Evolutionary conservation across 208 protist species (phyloP), one percentile per base, ranked within the genome.

Genomic region (Wallacemonas rigidus): DNA sequence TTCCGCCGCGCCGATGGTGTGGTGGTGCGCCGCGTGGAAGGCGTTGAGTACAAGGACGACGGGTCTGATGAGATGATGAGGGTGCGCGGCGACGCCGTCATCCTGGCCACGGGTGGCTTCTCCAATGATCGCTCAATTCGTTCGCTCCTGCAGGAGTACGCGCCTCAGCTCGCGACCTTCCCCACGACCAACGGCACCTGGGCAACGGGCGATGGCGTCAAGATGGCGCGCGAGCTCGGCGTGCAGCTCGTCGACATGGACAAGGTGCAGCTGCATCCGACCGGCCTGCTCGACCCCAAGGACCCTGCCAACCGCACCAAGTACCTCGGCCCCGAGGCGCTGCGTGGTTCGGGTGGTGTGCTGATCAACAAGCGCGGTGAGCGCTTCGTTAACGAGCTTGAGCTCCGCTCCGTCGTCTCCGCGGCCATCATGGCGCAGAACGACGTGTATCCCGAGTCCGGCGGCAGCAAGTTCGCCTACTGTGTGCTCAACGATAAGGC

Each of bases 181-280:
- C 91, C 96, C 3, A 98, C 95, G 39, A 98, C 95, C 5, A 98
- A 98, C 82, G 97, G 95, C n/a, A 60, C 81, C 11, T 95, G 72
- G 71, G 82, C 90, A 47, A 92, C 83, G 26, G 93, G 93, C 70
- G 91, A 96, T 64, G 90, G 90, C 54, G 87, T 95, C 2, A 92
- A 91, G 77, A 82, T 87, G 57, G 89, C 87, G 1, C 74, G 79
- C 41, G 61, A 82, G 36, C 71, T 97, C 48, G 91, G 90, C 43
- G 95, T 81, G 9, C 72, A 71, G n/a, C 75, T 96, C 53, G 86
- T 97, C 36, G 89, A 98, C 74, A 97, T 98, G 93, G 95, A 98
- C 78, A 87, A 98, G 79, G 92, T 98, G 61, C 92, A 97, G 76
- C 80, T 99, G 12, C 98, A 99, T 72, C 98, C 98, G n/a, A 99